Base-by-base conservation (phyloP, 148 eudicot species). In the Chenopodium formosanum region DNA sequence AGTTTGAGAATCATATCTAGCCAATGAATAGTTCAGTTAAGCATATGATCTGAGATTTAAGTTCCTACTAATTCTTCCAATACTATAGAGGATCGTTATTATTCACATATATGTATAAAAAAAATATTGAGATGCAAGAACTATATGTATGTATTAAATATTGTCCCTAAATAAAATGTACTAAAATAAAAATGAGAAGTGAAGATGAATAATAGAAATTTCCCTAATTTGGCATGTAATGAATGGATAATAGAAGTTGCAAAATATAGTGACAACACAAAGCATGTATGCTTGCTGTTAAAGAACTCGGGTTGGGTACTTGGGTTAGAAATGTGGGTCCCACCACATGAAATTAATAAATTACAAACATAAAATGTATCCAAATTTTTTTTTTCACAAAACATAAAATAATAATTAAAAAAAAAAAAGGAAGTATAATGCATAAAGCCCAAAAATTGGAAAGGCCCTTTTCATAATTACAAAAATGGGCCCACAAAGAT, bases 301-400 rank as follows among this genome's bases (percentile, higher is more conserved):
- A 34, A 50, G 20, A 9, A 70, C 48, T 70, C 23, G 48, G 74
- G 74, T 70, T 40, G 73, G 47, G 44, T 69, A 48, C 50, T 70
- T 40, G 73, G 73, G 44, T 69, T 32, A 69, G 73, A 69, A 1
- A 34, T 40, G 73, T 50, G 84, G 86, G 75, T 22, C 83, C 83
- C 62, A 80, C 83, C 86, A 84, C 80, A 84, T 80, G 83, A 82
- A 52, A 60, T 73, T 1, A 31, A 31, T 31, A 31, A 31, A 31
- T 31, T 1, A 31, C 32, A 31, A 31, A 31, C 32, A 31, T 31
- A 31, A 31, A 31, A 31, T 31, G 32, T 31, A 62, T 29, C 56
- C 72, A 20, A 40, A 23, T 23, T 23, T 23, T 23, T 23, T 23
- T 23, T 23, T 23, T 23, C 23, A 31, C 32, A 31, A 31, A 31